Percentiles rank a stretch among this genome's conserved stretches.
Evolutionary conservation across 768 basidiomycete species (phyloP).

Genomic region (Trametes punicea): DNA sequence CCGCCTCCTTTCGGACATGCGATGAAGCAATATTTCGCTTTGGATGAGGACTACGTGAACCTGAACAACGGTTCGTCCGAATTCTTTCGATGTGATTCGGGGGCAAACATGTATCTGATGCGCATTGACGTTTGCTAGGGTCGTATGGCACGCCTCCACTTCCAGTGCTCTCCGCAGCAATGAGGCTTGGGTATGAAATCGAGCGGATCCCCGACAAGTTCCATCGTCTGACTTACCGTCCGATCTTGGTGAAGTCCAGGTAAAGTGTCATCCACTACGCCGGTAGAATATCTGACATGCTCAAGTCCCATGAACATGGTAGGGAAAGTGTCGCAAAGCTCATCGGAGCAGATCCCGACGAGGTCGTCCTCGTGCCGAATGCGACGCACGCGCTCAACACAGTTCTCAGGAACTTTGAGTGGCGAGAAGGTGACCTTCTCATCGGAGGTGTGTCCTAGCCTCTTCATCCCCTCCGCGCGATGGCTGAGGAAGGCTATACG

Average conservation of each 20-base stretch:
- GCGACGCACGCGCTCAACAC: slow-evolving; percentile 66
- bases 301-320: slow-evolving; percentile 32
- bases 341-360: slow-evolving; percentile 52
- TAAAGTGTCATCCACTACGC: not conserved
- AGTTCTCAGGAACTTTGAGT: slow-evolving; percentile 62
- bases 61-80: slow-evolving; percentile 54
- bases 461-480: not conserved
- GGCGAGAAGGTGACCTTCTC: slow-evolving; percentile 65
- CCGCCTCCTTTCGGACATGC: slow-evolving; percentile 55
- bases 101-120: not conserved
- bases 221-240: slow-evolving; percentile 12
- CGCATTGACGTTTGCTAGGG: slow-evolving; percentile 6
- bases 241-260: slow-evolving; percentile 14
- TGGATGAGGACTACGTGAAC: slow-evolving; percentile 59
- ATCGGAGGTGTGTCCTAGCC: slow-evolving; percentile 30
- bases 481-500: not conserved
- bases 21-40: slow-evolving; percentile 49
- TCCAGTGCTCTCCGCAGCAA: slow-evolving; percentile 14
- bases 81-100: not conserved
- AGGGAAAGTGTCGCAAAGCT: slow-evolving; percentile 46
- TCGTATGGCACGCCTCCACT: slow-evolving; percentile 24
- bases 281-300: not conserved
- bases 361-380: slow-evolving; percentile 59
- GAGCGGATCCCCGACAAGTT: slow-evolving; percentile 24
- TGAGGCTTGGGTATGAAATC: slow-evolving; percentile 7